Evolutionary conservation across 176 grass and related monocot genomes (phyloP).

Genomic region (Carex pumila): DNA sequence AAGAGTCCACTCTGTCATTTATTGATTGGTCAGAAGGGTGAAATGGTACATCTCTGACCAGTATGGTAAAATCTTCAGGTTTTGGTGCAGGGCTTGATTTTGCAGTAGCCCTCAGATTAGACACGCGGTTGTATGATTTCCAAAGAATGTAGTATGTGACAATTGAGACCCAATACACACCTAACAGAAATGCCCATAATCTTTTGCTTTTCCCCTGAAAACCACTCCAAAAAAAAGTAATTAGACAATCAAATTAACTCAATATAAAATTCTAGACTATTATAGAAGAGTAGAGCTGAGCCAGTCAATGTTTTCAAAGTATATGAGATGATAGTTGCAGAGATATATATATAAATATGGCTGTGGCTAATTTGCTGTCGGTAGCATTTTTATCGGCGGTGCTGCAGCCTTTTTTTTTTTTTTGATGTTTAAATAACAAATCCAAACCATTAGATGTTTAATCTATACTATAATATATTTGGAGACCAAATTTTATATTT

Average conservation of each 20-base stretch:
- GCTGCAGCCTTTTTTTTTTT: no score
- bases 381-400: no score
- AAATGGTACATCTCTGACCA: slow-evolving; percentile 68
- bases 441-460: no score
- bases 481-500: no score
- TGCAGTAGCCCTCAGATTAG: slow-evolving; percentile 54
- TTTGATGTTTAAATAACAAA: no score
- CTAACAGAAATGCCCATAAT: slow-evolving; percentile 78
- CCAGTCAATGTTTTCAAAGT: not conserved
- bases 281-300: not conserved
- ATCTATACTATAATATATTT: no score
- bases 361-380: no score
- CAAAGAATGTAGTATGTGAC: slow-evolving; percentile 75
- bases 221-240: not conserved
- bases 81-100: slow-evolving; percentile 50
- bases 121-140: slow-evolving; percentile 84
- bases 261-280: not conserved
- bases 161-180: slow-evolving; percentile 87
- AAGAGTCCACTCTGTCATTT: slow-evolving; percentile 75
- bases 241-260: not conserved
- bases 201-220: slow-evolving; percentile 22
- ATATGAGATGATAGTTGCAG: slow-evolving; percentile 4
- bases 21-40: slow-evolving; percentile 39
- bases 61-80: slow-evolving; percentile 65
- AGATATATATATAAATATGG: no score